Conservation (phyloP, 345 rosid genomes). For the Boechera retrofracta region DNA sequence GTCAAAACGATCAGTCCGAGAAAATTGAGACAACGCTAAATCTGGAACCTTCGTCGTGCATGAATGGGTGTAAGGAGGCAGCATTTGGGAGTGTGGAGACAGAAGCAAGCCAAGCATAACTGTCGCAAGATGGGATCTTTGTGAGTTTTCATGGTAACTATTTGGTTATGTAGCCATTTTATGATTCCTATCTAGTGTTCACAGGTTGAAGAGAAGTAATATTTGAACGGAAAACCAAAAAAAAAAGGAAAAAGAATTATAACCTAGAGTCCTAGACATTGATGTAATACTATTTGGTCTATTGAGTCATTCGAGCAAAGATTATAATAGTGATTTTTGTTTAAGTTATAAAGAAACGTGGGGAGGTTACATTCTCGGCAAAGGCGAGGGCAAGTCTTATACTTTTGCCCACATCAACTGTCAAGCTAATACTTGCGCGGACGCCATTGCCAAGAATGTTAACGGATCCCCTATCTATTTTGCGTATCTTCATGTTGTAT, state of each 20-base stretch:
- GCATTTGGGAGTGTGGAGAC: constrained; percentile 31
- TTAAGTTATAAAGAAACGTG: background rate
- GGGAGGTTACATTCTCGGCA: too few relatives aligned
- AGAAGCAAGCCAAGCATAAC: constrained; percentile 45
- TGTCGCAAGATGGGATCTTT: background rate
- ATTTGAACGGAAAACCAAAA: background rate
- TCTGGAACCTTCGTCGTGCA: constrained; percentile 22
- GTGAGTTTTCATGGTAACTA: constrained; percentile 26
- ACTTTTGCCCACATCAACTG: too few relatives aligned
- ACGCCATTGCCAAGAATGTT: too few relatives aligned
- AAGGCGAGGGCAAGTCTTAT: too few relatives aligned
- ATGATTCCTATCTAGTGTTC: background rate
- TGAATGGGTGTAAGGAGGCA: constrained; percentile 44
- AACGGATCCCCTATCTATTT: too few relatives aligned
- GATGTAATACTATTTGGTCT: constrained; percentile 8
- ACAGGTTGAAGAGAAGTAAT: constrained; percentile 20
- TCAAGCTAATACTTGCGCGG: too few relatives aligned
- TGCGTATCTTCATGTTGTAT: too few relatives aligned
- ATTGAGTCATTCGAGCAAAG: constrained; percentile 8
- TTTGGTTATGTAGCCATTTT: constrained; percentile 38
- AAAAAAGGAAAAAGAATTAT: background rate
- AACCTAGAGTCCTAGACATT: background rate
- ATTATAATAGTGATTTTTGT: background rate
- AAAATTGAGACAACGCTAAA: constrained; percentile 28
- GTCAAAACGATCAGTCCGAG: constrained; percentile 34